These are phyloP conservation scores for Dryadomyces quercivorus DNA, from an alignment of 2,329 filamentous ascomycete genomes.

Conservation along the genomic window DNA sequence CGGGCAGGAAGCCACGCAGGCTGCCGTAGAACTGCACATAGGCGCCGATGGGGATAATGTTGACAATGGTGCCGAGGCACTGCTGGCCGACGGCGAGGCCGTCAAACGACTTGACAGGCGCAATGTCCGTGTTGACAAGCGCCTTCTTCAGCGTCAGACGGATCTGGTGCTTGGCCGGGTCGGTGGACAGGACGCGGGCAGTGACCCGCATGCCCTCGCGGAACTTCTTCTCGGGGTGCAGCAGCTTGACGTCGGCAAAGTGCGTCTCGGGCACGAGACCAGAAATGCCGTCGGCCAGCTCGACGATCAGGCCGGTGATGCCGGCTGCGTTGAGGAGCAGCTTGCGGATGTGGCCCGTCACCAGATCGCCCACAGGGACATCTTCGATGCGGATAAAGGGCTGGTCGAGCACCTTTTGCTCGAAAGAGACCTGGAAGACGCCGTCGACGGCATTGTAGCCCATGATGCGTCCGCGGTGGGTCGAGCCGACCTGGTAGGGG, in stretches of 20 bases:
- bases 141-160: conserved; percentile 90
- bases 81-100: conserved; percentile 63
- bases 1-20: conserved; percentile 76
- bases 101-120: conserved; percentile 68
- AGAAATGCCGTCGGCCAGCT: conserved; percentile 73
- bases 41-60: conserved; percentile 65
- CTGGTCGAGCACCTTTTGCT: conserved; percentile 72
- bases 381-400: conserved; percentile 88
- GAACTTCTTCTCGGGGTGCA: conserved; percentile 95
- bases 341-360: conserved; percentile 76
- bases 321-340: conserved; percentile 69
- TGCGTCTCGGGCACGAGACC: conserved; percentile 85
- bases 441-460: conserved; percentile 83
- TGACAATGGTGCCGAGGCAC: conserved; percentile 77
- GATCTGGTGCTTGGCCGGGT: conserved; percentile 64
- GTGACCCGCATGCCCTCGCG: conserved; percentile 75
- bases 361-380: conserved; percentile 65
- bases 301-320: conserved; percentile 68
- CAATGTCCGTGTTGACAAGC: conserved; percentile 75
- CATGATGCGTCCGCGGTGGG: conserved; percentile 70
- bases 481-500: conserved; percentile 63
- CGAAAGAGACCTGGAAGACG: conserved; percentile 72
- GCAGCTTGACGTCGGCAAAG: conserved; percentile 73
- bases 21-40: conserved; percentile 85
- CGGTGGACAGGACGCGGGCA: conserved; percentile 70